These are phyloP conservation scores for Artemisia annua DNA, from an alignment of 129 eudicot genomes.

Conservation along the genomic window DNA sequence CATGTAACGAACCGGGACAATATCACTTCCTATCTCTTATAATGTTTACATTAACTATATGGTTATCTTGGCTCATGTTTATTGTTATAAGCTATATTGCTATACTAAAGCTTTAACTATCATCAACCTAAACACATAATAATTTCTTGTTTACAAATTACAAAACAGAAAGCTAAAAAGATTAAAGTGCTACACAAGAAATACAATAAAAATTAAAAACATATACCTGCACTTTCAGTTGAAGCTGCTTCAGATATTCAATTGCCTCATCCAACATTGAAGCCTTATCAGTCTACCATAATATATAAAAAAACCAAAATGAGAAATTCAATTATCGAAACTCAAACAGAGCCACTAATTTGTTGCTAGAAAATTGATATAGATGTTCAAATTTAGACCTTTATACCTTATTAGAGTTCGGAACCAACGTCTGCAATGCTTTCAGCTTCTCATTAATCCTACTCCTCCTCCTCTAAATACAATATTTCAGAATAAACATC, in stretches of 20 bases:
- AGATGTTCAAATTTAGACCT: not conserved
- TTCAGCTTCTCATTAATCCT: slow-evolving; percentile 92
- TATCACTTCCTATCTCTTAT: too few species aligned
- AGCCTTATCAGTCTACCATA: slow-evolving; percentile 84
- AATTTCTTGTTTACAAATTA: not conserved
- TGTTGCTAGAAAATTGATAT: not conserved
- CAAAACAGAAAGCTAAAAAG: not conserved
- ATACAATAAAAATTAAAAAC: not conserved
- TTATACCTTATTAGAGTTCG: slow-evolving; percentile 80
- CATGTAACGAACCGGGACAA: too few species aligned
- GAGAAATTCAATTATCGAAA: not conserved
- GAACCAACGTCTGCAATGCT: slow-evolving; percentile 91
- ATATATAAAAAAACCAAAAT: too few species aligned
- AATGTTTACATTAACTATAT: too few species aligned
- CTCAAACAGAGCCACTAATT: not conserved
- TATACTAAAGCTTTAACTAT: not conserved
- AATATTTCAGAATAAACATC: not conserved
- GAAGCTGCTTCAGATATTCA: slow-evolving; percentile 95
- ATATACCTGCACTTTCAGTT: slow-evolving; percentile 89
- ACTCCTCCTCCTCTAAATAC: slow-evolving; percentile 77
- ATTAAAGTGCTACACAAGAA: slow-evolving; percentile 6
- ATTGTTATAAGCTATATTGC: not conserved
- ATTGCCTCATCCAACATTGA: slow-evolving; percentile 99
- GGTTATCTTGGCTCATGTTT: too few species aligned
- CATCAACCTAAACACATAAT: slow-evolving; percentile 3